Evolutionary conservation across 257 asterid species (phyloP).

Genomic region (Nyctanthes arbortristis): DNA sequence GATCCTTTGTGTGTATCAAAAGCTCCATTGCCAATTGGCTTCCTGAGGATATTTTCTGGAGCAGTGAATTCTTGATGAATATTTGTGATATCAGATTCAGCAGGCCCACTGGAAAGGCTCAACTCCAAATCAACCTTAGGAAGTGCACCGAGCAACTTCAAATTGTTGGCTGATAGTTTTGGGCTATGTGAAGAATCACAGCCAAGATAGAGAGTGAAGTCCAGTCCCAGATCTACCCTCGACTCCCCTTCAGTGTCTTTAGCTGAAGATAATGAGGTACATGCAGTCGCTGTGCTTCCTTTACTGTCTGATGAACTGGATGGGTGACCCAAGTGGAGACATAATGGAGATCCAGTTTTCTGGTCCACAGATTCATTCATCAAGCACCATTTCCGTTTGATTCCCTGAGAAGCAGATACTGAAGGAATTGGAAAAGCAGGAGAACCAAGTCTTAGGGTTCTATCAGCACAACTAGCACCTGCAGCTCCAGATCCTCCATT

Average conservation of each 20-base stretch:
- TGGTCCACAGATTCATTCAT: constrained; percentile 23
- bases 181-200: constrained; percentile 34
- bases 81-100: constrained; percentile 39
- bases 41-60: constrained; percentile 23
- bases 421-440: constrained; percentile 31
- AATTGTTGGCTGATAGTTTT: constrained; percentile 19
- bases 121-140: constrained; percentile 49
- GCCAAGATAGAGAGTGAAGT: constrained; percentile 47
- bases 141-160: constrained; percentile 17
- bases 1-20: constrained; percentile 29
- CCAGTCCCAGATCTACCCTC: constrained; percentile 45
- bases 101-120: constrained; percentile 43
- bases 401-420: constrained; percentile 29
- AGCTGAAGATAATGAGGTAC: constrained; percentile 46
- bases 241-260: constrained; percentile 50
- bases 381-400: constrained; percentile 41
- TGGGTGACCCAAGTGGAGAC: constrained; percentile 43
- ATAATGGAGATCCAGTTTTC: constrained; percentile 32
- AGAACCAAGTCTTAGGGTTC: constrained; percentile 40
- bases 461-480: constrained; percentile 37
- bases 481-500: constrained; percentile 26
- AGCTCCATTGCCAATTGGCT: constrained; percentile 19
- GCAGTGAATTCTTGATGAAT: constrained; percentile 23
- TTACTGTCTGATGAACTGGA: constrained; percentile 57
- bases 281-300: constrained; percentile 52